Evolutionary conservation across 2,329 filamentous ascomycete species (phyloP), one percentile per base, ranked within the genome.

Genomic region (Fusarium musae): DNA sequence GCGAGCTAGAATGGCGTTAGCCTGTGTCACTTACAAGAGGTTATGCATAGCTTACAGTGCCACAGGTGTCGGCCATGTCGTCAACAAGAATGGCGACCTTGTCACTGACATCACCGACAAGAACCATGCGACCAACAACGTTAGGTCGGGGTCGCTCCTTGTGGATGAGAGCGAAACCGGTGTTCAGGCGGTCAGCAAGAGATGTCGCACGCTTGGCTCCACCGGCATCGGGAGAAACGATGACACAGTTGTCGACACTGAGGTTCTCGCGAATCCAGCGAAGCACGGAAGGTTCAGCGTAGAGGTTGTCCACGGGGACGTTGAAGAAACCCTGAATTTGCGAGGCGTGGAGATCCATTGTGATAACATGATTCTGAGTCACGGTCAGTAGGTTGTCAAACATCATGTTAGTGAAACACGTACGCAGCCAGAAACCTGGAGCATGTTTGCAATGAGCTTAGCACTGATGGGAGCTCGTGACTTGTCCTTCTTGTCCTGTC

Each of bases 251-350:
- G 78, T 92, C 88, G 37, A 94, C 89, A 68, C 91, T 88, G 58
- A 97, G 86, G 82, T 98, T 95, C 83, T 97, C 93, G 63, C 92
- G 87, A 76, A 98, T 97, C 93, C 95, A 98, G 69, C 94, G 91
- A 75, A 97, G 86, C 58, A 96, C 96, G 73, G 93, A 96, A 4
- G 96, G 96, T 84, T 98, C 95, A 11, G 95, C 96, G 82, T 98
- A 98, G 47, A 98, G 88, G 82, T 98, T 92, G 80, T 91, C 88
- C 17, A 90, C 88, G 16, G 89, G 89, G 9, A 91, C 89, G 70
- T 97, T 97, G 88, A 98, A 98, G 86, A 98, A 98, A 46, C 96
- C 96, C 84, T 97, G 93, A 71, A 97, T 97, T 86, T 98, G 95
- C 67, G 92, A 95, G 66, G 95, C 95, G 80, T 98, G 95, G 66